Percentiles rank a stretch among this genome's conserved stretches.
Conservation (phyloP, 768 basidiomycete genomes). For the Termitomyces eurrhizus region DNA sequence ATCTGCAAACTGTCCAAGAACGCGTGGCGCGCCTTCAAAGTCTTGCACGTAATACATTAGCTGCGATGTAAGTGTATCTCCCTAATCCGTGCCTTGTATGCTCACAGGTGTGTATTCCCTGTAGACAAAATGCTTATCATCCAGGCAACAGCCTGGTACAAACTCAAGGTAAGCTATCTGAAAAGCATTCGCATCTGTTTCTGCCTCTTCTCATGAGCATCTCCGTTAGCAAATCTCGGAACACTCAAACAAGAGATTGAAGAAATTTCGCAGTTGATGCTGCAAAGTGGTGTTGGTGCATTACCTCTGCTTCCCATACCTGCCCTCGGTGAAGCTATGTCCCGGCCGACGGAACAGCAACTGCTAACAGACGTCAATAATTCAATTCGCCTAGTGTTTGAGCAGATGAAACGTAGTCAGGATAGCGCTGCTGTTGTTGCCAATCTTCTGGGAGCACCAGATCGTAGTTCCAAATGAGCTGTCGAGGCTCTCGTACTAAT, state of each 20-base stretch:
- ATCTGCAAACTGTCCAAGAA: constrained; percentile 43
- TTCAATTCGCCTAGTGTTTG: constrained; percentile 44
- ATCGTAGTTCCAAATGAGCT: constrained; percentile 15
- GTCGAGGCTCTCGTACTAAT: neutral
- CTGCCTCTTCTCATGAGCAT: neutral
- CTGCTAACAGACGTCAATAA: constrained; percentile 38
- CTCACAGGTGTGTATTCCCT: neutral
- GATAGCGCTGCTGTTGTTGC: constrained; percentile 54
- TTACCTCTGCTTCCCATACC: constrained; percentile 43
- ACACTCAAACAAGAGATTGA: constrained; percentile 50
- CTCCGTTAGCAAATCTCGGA: constrained; percentile 38
- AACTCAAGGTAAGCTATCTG: constrained; percentile 40
- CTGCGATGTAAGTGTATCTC: constrained; percentile 45
- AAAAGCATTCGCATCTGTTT: neutral
- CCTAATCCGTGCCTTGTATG: neutral
- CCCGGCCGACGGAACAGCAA: constrained; percentile 42
- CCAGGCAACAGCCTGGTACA: constrained; percentile 48
- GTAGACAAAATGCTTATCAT: constrained; percentile 61
- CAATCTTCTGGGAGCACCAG: constrained; percentile 12
- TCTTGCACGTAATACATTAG: constrained; percentile 43
- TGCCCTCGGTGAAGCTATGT: constrained; percentile 12
- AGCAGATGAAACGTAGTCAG: constrained; percentile 47
- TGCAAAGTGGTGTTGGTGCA: constrained; percentile 62
- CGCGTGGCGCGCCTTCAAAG: constrained; percentile 46
- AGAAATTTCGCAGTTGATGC: constrained; percentile 43